Conservation (phyloP, 495 filamentous ascomycete genomes). For the Penicillium coffeae region DNA sequence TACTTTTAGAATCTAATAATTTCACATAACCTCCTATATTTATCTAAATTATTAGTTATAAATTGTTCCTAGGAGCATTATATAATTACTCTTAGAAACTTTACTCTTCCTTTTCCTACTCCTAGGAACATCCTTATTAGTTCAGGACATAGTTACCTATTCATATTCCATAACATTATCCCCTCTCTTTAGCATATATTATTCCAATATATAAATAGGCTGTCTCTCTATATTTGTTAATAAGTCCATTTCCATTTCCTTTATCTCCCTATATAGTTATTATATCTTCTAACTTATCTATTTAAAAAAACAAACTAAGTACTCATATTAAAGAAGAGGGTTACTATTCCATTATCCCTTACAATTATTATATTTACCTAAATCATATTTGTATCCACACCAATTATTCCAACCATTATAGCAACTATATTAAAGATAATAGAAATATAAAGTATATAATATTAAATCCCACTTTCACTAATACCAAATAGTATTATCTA, state of each 20-base stretch:
- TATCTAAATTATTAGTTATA: no score
- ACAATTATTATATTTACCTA: neutral
- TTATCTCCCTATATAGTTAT: neutral
- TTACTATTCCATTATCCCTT: neutral
- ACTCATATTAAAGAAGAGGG: neutral
- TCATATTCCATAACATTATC: conserved; percentile 2
- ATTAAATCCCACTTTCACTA: neutral
- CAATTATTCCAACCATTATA: neutral
- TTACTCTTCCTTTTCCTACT: no score
- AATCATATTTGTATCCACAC: neutral
- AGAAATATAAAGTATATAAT: neutral
- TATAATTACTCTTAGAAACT: no score
- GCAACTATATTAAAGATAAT: neutral
- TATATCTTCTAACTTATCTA: neutral
- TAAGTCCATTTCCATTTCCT: neutral
- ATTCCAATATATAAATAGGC: neutral
- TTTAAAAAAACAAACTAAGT: neutral
- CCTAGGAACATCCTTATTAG: no score
- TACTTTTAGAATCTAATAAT: no score
- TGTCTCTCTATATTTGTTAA: neutral
- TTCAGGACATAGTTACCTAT: no score
- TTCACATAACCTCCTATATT: no score
- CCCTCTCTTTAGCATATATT: neutral
- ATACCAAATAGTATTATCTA: neutral
- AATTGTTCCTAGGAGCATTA: no score